Base-by-base conservation (phyloP, 2,329 filamentous ascomycete species). In the Botrytis medusae region DNA sequence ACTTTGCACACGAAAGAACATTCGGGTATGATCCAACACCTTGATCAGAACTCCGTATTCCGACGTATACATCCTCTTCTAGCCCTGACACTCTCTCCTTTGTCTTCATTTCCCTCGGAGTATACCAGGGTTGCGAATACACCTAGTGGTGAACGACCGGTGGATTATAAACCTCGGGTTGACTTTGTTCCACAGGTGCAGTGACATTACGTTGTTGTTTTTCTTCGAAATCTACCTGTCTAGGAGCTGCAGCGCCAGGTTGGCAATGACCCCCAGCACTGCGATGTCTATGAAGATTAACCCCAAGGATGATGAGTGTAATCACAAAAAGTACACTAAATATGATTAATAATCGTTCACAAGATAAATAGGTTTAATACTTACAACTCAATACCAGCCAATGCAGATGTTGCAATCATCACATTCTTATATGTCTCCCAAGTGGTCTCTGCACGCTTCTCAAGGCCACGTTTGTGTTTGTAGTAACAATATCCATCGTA, bases 311-410 rank as follows among this genome's bases (percentile, higher is more conserved):
- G 20, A 69, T 22, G 12, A 72, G 44, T 2, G 64, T 62, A 10
- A 48, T 40, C 12, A 48, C 20, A 29, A 72, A 72, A 22, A 72
- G 44, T 7, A 61, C 5, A 69, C 71, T 72, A 34, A 3, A 54
- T 42, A 20, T 32, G 20, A 61, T 72, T 40, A 72, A 65, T 60
- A 62, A 48, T 34, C 25, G 20, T n/a, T 25, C 34, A 42, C 10
- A 14, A 34, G 42, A 20, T 29, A 4, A 32, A 57, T 14, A 20
- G 25, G 25, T 20, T 42, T 32, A 4, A 16, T n/a, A 61, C 71
- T 72, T 40, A 72, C 71, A 51, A 69, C 29, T 72, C 64, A 16
- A 72, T 1, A 29, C 40, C 64, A 18, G 40, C 64, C 25, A 72
- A 64, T 25, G 61, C 57, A 32, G 57, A 32, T 25, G 71, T 34